Evolutionary conservation across 805 yeast species (phyloP).

Genomic region (Kazachstania bromeliacearum): DNA sequence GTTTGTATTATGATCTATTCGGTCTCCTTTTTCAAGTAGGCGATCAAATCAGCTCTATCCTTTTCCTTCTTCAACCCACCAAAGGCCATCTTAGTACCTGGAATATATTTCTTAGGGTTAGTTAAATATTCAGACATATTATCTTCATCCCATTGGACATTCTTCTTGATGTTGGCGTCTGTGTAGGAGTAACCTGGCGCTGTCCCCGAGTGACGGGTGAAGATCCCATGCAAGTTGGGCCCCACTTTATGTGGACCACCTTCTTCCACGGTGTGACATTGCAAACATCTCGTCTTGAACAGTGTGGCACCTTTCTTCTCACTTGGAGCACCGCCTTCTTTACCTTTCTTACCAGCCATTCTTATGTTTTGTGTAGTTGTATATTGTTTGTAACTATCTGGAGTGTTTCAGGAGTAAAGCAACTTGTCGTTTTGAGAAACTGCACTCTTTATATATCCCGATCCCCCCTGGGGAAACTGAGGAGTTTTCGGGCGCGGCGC

Average conservation of each 20-base stretch:
- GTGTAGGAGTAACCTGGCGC: conserved; percentile 94
- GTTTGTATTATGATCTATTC: conserved; percentile 38
- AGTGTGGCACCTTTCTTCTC: conserved; percentile 95
- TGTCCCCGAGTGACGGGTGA: conserved; percentile 86
- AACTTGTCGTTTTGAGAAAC: too few relatives aligned
- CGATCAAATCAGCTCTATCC: conserved; percentile 94
- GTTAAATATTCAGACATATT: conserved; percentile 91
- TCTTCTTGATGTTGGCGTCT: conserved; percentile 96
- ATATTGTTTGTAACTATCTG: background rate
- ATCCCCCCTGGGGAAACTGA: background rate
- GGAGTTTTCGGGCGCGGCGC: background rate
- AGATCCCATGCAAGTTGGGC: conserved; percentile 93
- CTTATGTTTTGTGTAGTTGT: background rate
- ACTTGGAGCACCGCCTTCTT: conserved; percentile 7
- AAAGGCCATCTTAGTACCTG: conserved; percentile 99
- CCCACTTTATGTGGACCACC: conserved; percentile 99
- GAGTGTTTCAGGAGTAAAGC: too few relatives aligned
- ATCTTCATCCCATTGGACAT: conserved; percentile 79
- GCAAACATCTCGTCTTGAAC: conserved; percentile 97
- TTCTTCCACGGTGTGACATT: conserved; percentile 93
- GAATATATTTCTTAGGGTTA: conserved; percentile 99
- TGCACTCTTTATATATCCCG: too few relatives aligned
- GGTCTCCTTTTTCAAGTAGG: conserved; percentile 60
- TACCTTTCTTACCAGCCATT: background rate
- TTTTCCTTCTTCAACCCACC: conserved; percentile 99